A percentile compares a stretch with the other conserved stretches of the same genome.
phyloP scores from a whole-genome alignment of 768 basidiomycete species.

The Pisolithus orientalis region DNA sequence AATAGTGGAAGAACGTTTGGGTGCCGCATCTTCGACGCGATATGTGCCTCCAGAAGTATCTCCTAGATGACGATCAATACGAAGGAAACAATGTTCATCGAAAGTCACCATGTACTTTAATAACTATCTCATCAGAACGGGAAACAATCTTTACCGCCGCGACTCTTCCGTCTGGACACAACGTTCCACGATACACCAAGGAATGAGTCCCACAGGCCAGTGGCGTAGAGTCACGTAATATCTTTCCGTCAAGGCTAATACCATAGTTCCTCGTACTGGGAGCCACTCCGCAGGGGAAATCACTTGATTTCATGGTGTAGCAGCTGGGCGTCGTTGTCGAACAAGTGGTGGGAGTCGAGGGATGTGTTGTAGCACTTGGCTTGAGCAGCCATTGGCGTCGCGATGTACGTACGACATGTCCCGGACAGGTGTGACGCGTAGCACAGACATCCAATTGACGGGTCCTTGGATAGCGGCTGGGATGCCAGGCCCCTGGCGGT shows the following conservation, averaged over 20 bases:
- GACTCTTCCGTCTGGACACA: neutral
- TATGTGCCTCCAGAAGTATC: constrained; percentile 12
- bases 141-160: neutral
- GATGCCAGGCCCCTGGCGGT: no score
- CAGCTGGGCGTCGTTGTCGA: no score
- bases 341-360: no score
- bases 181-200: neutral
- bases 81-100: neutral
- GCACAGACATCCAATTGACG: no score
- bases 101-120: neutral
- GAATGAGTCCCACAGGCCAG: neutral
- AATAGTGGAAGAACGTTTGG: constrained; percentile 15
- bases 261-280: neutral
- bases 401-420: no score
- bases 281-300: no score
- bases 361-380: no score
- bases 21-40: constrained; percentile 15
- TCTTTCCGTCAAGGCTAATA: neutral
- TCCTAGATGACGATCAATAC: constrained; percentile 1
- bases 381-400: no score
- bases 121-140: neutral
- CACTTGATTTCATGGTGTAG: no score
- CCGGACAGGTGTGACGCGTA: no score
- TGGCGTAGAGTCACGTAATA: neutral
- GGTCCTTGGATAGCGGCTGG: no score